Conservation (phyloP, 139 green algal genomes). For the Chlamydomonas eustigma region DNA sequence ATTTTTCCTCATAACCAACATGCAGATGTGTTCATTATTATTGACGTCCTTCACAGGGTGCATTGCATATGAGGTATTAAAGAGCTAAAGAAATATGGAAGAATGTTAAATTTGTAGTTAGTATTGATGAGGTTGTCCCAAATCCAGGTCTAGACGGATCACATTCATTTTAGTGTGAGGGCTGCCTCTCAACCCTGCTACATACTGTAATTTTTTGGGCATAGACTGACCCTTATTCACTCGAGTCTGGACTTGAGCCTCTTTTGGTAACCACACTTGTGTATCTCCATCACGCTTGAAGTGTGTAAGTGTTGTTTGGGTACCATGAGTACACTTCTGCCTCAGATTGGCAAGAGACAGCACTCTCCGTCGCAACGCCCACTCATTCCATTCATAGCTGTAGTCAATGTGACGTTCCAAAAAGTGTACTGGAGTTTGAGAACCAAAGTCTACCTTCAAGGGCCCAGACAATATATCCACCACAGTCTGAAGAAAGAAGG, state of each 20-base stretch:
- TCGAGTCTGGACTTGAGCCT: conserved; percentile 39
- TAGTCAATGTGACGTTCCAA: conserved; percentile 61
- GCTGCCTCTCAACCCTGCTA: conserved; percentile 55
- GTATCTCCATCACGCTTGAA: conserved; percentile 63
- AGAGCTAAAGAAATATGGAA: too few relatives aligned
- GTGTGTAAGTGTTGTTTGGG: conserved; percentile 55
- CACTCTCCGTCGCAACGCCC: conserved; percentile 58
- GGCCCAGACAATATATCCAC: conserved; percentile 14
- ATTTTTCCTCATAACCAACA: too few relatives aligned
- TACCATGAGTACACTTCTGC: conserved; percentile 54
- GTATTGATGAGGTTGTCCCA: conserved; percentile 69
- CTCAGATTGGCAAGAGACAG: conserved; percentile 64
- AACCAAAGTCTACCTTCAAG: conserved; percentile 49
- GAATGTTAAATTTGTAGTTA: too few relatives aligned
- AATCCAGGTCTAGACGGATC: conserved; percentile 60
- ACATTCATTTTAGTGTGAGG: conserved; percentile 60
- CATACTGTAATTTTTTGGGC: conserved; percentile 63
- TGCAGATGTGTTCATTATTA: too few relatives aligned
- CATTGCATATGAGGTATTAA: too few relatives aligned
- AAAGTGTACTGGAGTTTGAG: conserved; percentile 68
- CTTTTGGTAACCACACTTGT: conserved; percentile 61
- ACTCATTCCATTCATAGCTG: conserved; percentile 74
- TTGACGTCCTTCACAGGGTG: too few relatives aligned
- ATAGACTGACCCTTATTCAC: conserved; percentile 62
- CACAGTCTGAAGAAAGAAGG: neutral